A percentile compares a stretch with the other conserved stretches of the same genome.
phyloP scores from a whole-genome alignment of 768 basidiomycete species.

The Podaxis sp. region DNA sequence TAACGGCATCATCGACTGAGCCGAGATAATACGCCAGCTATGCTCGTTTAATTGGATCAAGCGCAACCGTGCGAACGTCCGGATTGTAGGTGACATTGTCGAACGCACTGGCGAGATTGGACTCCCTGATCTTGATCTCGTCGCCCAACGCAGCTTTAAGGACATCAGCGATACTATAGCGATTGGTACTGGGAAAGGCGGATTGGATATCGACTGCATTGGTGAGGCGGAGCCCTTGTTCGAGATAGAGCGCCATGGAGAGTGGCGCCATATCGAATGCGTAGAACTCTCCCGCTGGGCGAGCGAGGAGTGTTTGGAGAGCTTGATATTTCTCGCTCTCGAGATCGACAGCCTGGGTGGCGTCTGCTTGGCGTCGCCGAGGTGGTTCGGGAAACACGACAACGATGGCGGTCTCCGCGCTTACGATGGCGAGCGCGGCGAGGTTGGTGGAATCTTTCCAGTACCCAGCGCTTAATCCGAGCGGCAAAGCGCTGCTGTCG shows the following conservation, averaged over 20 bases:
- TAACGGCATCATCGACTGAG: conserved; percentile 39
- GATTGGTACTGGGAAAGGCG: conserved; percentile 37
- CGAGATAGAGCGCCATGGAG: conserved; percentile 45
- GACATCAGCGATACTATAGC: conserved; percentile 40
- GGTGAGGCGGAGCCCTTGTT: conserved; percentile 41
- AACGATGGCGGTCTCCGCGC: conserved; percentile 10
- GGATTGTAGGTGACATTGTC: conserved; percentile 35
- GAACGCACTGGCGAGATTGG: conserved; percentile 39
- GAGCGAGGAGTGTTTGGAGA: conserved; percentile 41
- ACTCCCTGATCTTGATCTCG: conserved; percentile 30
- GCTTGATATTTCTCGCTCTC: conserved; percentile 11
- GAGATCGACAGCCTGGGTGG: background rate
- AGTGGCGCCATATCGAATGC: conserved; percentile 57
- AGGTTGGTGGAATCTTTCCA: conserved; percentile 7
- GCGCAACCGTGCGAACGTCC: conserved; percentile 27
- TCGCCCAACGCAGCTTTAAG: conserved; percentile 42
- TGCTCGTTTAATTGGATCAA: conserved; percentile 43
- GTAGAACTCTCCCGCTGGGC: conserved; percentile 40
- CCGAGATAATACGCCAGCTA: conserved; percentile 53
- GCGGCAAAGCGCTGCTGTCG: background rate
- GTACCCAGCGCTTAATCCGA: conserved; percentile 15
- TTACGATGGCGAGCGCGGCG: conserved; percentile 13
- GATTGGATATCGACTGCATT: conserved; percentile 63
- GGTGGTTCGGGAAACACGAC: conserved; percentile 12
- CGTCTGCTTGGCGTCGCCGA: conserved; percentile 11